Evolutionary conservation across 2,329 filamentous ascomycete genomes (phyloP), one percentile per base, ranked within the genome.

Genomic region (Colletotrichum spinosum): DNA sequence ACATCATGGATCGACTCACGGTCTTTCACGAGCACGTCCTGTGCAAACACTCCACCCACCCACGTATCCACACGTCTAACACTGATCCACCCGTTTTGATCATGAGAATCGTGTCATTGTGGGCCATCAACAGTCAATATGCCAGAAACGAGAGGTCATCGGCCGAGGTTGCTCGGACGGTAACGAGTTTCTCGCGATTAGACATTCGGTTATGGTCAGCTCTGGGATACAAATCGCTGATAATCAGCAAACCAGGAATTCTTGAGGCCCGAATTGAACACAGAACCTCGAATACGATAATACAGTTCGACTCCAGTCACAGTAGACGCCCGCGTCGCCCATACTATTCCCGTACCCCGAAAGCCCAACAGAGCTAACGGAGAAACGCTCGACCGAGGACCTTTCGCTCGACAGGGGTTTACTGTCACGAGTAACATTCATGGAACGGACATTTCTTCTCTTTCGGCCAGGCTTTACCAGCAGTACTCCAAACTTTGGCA

Each of bases 321-420:
- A 34, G 4, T 13, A 25, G 34, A 12, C 42, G 25, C n/a, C 25
- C 11, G 11, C 5, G 8, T 11, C n/a, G 35, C 35, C 39, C 15
- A n/a, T 13, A 34, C 45, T 12, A 9, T 17, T 35, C 46, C 9
- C 42, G 35, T 38, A 15, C 35, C 4, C 39, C 39, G 10, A 44
- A 50, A 56, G 25, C 17, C 11, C 25, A 44, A 25, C 37, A 45
- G 39, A 9, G 33, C 35, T 39, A 25, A 52, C 52, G 58, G 62
- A 46, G 48, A 42, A 65, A 62, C 25, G 39, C 58, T 65, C 44
- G 41, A 62, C 62, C 58, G 58, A 65, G 48, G 58, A 38, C 35
- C 25, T 25, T 41, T 39, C 15, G 45, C 35, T 55, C 41, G 51
- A 53, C 42, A n/a, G 13, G 39, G 25, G 25, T 25, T 25, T 25